phyloP scores from a whole-genome alignment of 2,329 filamentous ascomycete species.

The Aureobasidium sp. region DNA sequence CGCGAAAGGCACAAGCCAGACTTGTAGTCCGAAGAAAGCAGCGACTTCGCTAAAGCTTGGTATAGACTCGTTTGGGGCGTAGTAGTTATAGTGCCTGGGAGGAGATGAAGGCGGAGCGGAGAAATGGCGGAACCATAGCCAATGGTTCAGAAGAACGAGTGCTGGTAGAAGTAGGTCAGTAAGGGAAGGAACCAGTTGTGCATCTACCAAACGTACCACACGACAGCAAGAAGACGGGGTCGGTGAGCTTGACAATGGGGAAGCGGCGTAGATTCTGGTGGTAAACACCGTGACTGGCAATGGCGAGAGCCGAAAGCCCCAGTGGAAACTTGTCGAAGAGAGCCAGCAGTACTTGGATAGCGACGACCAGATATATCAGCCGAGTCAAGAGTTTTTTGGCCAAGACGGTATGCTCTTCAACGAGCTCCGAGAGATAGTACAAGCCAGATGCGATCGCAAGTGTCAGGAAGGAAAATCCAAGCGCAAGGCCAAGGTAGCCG shows the following conservation, averaged over 20 bases:
- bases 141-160: constrained; percentile 84
- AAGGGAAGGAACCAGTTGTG: background rate
- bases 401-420: constrained; percentile 93
- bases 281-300: constrained; percentile 35
- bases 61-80: constrained; percentile 34
- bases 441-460: constrained; percentile 95
- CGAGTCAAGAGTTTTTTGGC: constrained; percentile 79
- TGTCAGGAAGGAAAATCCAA: constrained; percentile 91
- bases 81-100: constrained; percentile 47
- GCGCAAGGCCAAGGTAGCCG: constrained; percentile 76
- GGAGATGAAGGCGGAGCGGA: constrained; percentile 50
- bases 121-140: constrained; percentile 93
- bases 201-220: constrained; percentile 53
- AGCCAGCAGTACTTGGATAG: constrained; percentile 65
- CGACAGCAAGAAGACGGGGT: constrained; percentile 78
- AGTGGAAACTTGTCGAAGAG: constrained; percentile 82
- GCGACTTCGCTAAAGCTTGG: constrained; percentile 92
- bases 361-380: constrained; percentile 78
- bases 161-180: constrained; percentile 37
- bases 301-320: constrained; percentile 37
- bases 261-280: constrained; percentile 74
- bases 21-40: constrained; percentile 90
- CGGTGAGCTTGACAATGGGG: constrained; percentile 73
- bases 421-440: constrained; percentile 95
- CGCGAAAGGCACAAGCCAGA: constrained; percentile 93